phyloP scores from a whole-genome alignment of 495 filamentous ascomycete species.

The Xylaria palmicola region DNA sequence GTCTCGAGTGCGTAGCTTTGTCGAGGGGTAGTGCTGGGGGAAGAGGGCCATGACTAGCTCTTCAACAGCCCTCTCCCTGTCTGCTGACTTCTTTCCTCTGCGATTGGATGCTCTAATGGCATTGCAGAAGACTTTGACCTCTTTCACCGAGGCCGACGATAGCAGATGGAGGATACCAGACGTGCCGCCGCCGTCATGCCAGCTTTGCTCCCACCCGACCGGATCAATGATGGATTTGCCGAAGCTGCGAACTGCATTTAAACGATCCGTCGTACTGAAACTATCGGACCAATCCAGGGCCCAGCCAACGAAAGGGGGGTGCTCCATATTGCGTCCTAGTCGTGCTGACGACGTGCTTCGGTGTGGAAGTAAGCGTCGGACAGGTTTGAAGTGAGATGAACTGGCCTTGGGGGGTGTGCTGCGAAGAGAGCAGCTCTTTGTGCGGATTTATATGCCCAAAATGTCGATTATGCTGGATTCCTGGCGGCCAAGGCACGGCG shows the following conservation, averaged over 20 bases:
- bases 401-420: background rate
- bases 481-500: background rate
- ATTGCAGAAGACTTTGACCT: conserved; percentile 19
- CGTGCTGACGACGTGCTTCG: background rate
- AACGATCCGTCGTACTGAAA: conserved; percentile 6
- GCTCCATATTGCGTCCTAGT: background rate
- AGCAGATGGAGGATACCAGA: conserved; percentile 20
- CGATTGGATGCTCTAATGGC: conserved; percentile 19
- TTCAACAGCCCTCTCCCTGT: conserved; percentile 18
- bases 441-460: background rate
- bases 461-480: background rate
- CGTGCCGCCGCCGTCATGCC: conserved; percentile 18
- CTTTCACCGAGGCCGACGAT: conserved; percentile 19
- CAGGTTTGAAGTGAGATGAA: background rate
- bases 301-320: conserved; percentile 9
- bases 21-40: conserved; percentile 20
- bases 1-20: conserved; percentile 19
- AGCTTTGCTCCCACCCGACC: conserved; percentile 15
- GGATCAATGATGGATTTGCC: conserved; percentile 17
- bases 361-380: background rate
- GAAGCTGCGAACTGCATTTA: conserved; percentile 19
- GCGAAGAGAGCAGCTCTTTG: background rate
- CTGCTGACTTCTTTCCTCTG: conserved; percentile 8
- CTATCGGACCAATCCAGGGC: conserved; percentile 7
- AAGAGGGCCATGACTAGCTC: conserved; percentile 21